Evolutionary conservation across 306 rosid species (phyloP).

Genomic region (Mucuna pruriens): DNA sequence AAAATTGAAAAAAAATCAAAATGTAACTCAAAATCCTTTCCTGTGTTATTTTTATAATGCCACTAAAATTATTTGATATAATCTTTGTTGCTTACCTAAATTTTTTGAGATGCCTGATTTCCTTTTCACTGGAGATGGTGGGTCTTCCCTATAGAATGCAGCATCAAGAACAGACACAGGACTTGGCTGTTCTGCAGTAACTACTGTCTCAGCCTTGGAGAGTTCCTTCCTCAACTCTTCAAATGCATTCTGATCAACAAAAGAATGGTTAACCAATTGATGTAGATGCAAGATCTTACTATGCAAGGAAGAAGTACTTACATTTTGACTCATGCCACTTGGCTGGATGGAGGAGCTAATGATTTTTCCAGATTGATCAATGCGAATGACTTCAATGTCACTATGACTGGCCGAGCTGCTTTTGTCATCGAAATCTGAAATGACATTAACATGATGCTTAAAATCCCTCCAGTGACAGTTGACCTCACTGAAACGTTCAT

Average conservation of each 20-base stretch:
- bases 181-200: slow-evolving; percentile 77
- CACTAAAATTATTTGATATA: slow-evolving; percentile 3
- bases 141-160: slow-evolving; percentile 81
- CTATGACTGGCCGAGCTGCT: slow-evolving; percentile 42
- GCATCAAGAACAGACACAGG: slow-evolving; percentile 95
- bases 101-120: slow-evolving; percentile 65
- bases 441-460: slow-evolving; percentile 46
- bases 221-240: slow-evolving; percentile 43
- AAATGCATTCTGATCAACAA: slow-evolving; percentile 53
- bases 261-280: slow-evolving; percentile 35
- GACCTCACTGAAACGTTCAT: slow-evolving; percentile 42
- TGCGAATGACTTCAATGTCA: slow-evolving; percentile 47
- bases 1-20: slow-evolving; percentile 42
- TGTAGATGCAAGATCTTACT: slow-evolving; percentile 5
- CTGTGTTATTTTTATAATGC: not conserved
- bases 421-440: slow-evolving; percentile 57
- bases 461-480: slow-evolving; percentile 45
- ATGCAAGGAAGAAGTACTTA: slow-evolving; percentile 42
- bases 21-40: not conserved
- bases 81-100: slow-evolving; percentile 24
- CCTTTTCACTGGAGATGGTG: slow-evolving; percentile 91
- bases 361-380: slow-evolving; percentile 45
- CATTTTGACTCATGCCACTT: slow-evolving; percentile 49
- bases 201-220: slow-evolving; percentile 47
- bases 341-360: slow-evolving; percentile 38